Percentiles rank a stretch among this genome's conserved stretches.
Conservation (phyloP, 2,329 filamentous ascomycete genomes). For the Exophiala xenobiotica region DNA sequence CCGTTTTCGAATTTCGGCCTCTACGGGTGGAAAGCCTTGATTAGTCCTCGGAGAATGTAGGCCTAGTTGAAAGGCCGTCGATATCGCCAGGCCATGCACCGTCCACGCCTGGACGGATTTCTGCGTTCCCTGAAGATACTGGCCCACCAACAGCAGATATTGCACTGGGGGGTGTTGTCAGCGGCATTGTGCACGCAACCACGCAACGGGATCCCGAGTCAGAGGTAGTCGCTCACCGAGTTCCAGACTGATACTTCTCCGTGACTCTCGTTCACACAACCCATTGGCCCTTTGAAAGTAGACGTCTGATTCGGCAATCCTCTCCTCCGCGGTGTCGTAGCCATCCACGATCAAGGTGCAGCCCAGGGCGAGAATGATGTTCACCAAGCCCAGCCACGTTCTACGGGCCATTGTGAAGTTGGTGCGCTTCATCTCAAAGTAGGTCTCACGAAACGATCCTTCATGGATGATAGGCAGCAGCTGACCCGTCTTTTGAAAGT, state of each 20-base stretch:
- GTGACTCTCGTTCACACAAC: constrained; percentile 45
- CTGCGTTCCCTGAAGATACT: constrained; percentile 57
- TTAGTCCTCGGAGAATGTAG: constrained; percentile 48
- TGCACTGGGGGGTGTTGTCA: constrained; percentile 42
- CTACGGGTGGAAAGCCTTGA: constrained; percentile 39
- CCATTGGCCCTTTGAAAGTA: constrained; percentile 48
- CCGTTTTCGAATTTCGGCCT: constrained; percentile 50
- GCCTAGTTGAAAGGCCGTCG: constrained; percentile 53
- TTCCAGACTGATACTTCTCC: constrained; percentile 47
- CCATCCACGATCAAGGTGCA: constrained; percentile 37
- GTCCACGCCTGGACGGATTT: constrained; percentile 56
- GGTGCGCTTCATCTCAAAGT: constrained; percentile 34
- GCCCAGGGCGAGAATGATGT: constrained; percentile 53
- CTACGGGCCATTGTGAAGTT: constrained; percentile 41
- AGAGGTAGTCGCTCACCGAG: constrained; percentile 35
- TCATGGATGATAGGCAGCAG: constrained; percentile 45
- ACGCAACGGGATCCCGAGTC: not conserved
- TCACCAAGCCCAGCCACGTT: constrained; percentile 54
- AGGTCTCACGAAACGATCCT: constrained; percentile 37
- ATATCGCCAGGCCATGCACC: constrained; percentile 54
- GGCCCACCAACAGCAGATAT: constrained; percentile 49
- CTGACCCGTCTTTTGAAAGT: constrained; percentile 36
- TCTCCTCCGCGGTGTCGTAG: constrained; percentile 36
- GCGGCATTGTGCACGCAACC: not conserved
- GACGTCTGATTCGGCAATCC: constrained; percentile 44